These are phyloP conservation scores for Aureobasidium sp. DNA, from an alignment of 2,329 filamentous ascomycete genomes.

Conservation along the genomic window DNA sequence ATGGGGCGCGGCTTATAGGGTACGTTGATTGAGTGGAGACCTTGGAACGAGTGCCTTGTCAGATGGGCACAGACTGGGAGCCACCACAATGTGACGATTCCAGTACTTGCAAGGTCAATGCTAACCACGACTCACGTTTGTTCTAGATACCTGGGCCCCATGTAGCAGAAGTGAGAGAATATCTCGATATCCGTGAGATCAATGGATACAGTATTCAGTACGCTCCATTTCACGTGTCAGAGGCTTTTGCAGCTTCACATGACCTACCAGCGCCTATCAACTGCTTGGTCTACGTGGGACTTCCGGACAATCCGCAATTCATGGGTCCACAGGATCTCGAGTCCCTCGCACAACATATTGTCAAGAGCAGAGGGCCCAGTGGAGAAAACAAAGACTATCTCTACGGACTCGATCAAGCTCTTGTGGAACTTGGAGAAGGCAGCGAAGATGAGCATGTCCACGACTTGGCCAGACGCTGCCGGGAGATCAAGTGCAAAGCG, in stretches of 20 bases:
- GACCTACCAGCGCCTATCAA: conserved; percentile 30
- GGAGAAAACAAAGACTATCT: conserved; percentile 88
- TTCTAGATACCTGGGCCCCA: conserved; percentile 59
- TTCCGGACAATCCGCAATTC: conserved; percentile 89
- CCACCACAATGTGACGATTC: not conserved
- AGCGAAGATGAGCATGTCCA: conserved; percentile 77
- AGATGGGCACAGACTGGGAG: not conserved
- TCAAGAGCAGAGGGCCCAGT: conserved; percentile 67
- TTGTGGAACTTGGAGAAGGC: conserved; percentile 62
- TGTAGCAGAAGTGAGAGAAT: conserved; percentile 73
- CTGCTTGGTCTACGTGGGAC: conserved; percentile 85
- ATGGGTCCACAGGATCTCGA: conserved; percentile 73
- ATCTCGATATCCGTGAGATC: conserved; percentile 93
- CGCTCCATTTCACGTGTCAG: conserved; percentile 66
- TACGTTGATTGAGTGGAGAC: conserved; percentile 28
- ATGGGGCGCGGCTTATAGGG: conserved; percentile 72
- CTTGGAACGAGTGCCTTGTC: too few species aligned
- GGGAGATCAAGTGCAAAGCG: conserved; percentile 46
- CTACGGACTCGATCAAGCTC: conserved; percentile 64
- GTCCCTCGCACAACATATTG: conserved; percentile 70
- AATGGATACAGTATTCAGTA: conserved; percentile 95
- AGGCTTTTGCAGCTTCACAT: conserved; percentile 36
- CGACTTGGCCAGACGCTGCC: conserved; percentile 67
- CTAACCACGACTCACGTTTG: conserved; percentile 15
- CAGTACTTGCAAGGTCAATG: not conserved